These are phyloP conservation scores for Naegleria lovaniensis DNA, from an alignment of 208 protist species.

Conservation along the genomic window DNA sequence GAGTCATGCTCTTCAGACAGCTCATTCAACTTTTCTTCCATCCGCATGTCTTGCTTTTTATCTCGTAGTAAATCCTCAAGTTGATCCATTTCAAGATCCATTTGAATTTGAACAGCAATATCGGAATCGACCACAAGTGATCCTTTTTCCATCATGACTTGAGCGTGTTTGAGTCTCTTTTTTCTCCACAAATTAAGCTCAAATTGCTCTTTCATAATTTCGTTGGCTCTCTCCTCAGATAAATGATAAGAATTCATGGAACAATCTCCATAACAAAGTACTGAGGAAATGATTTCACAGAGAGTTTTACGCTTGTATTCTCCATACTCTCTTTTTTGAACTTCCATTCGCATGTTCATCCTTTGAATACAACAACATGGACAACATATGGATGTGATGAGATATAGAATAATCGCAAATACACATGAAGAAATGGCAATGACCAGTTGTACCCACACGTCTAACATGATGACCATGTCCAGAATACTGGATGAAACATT, in stretches of 20 bases:
- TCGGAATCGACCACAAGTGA: no score
- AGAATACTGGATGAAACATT: not conserved
- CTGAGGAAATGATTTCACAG: not conserved
- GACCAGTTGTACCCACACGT: not conserved
- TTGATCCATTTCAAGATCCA: no score
- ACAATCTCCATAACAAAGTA: not conserved
- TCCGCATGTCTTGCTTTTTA: no score
- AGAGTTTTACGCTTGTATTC: not conserved
- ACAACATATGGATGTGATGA: not conserved
- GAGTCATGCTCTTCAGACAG: no score
- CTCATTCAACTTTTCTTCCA: no score
- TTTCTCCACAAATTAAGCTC: not conserved
- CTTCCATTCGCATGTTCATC: not conserved
- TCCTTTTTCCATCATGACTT: no score
- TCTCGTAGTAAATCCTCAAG: no score
- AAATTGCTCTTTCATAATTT: not conserved
- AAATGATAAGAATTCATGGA: not conserved
- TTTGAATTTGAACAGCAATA: no score
- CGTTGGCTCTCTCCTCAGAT: not conserved
- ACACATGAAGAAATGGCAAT: not conserved
- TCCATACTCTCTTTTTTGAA: not conserved
- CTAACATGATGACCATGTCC: not conserved
- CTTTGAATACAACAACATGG: not conserved
- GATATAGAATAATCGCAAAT: not conserved
- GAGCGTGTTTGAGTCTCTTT: not conserved